Evolutionary conservation across 2,329 filamentous ascomycete species (phyloP), one percentile per base, ranked within the genome.

Genomic region (Aspergillus sp.): DNA sequence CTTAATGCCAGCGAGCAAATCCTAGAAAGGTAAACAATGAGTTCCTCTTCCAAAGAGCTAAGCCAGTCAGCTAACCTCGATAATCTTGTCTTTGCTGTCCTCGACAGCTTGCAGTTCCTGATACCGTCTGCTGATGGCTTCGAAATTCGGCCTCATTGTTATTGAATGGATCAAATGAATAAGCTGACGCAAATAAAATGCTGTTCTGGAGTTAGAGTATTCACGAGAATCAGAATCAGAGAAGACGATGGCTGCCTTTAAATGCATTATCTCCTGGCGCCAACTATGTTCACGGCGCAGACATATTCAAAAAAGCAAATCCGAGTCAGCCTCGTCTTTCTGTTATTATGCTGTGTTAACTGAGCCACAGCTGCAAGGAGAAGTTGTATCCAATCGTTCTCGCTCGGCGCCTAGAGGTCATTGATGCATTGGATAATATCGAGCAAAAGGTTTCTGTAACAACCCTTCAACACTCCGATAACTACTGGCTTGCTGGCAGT

Each of bases 1-100:
- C 24, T 64, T 42, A 11, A 64, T 45, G n/a, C 39, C 42, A 2
- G 45, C 48, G 8, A 63, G 56, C 2, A 64, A 54, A 3, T 62
- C 56, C 64, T 66, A 40, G 50, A 7, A 22, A 27, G 5, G 11
- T 37, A 2, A 9, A 13, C 8, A 15, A 13, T 39, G 3, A 37
- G 19, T 9, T 2, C 5, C 4, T 3, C 4, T 6, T 20, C 19
- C 5, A 27, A 20, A n/a, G 4, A 9, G n/a, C 1, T 22, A 5
- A 47, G 13, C n/a, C n/a, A 17, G n/a, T 3, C 15, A n/a, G 52
- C 51, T 13, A 24, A 61, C 64, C 53, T 58, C 50, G 17, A 66
- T 61, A 24, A 66, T 58, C 7, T 52, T 52, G 27, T 64, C 61
- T 17, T 64, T 64, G 30, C 54, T 63, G 34, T 62, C 53, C n/a